Base-by-base conservation (phyloP, 108 stramenopile genomes). In the Schizochytrium sp. region DNA sequence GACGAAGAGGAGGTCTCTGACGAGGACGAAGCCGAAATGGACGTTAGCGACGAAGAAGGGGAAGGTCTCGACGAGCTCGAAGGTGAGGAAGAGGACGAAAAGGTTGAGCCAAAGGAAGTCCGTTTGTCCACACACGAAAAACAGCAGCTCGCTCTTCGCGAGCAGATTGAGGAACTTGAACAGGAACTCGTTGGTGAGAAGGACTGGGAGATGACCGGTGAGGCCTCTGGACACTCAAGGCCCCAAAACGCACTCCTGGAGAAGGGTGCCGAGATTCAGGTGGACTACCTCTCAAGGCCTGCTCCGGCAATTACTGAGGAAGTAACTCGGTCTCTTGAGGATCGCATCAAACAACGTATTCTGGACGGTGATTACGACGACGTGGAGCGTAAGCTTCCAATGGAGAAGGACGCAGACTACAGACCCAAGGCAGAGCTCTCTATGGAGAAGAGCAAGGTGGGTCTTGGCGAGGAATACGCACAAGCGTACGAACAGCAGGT, bases 151-250 rank as follows among this genome's bases (percentile, higher is more conserved):
- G 96, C 95, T 76, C 94, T 97, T 7, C 88, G 90, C n/a, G 58
- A 92, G 76, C 95, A 97, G 57, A 98, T 97, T n/a, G 91, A 95
- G 42, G 92, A 94, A 47, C 72, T 98, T 3, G 98, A 99, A 92
- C 88, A 95, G 83, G 98, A 98, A 83, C 91, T 97, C 91, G 90
- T 99, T 40, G 94, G 96, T 3, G 97, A 98, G 88, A 98, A 97
- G 89, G 97, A 97, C 3, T 99, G 98, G 98, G 96, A 94, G 90
- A 96, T 98, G 95, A 93, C 92, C 17, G 98, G 98, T 46, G 98
- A 99, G 91, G 91, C 95, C 12, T 93, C 91, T 61, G 94, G 94
- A 2, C 91, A 93, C 40, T 88, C 93, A 4, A 95, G 97, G 42
- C 96, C 96, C 4, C 91, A 95, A 89, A 96, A 98, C 92, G 97